These are phyloP conservation scores for Aspergillus cristatus DNA, from an alignment of 495 filamentous ascomycete genomes.

Conservation along the genomic window DNA sequence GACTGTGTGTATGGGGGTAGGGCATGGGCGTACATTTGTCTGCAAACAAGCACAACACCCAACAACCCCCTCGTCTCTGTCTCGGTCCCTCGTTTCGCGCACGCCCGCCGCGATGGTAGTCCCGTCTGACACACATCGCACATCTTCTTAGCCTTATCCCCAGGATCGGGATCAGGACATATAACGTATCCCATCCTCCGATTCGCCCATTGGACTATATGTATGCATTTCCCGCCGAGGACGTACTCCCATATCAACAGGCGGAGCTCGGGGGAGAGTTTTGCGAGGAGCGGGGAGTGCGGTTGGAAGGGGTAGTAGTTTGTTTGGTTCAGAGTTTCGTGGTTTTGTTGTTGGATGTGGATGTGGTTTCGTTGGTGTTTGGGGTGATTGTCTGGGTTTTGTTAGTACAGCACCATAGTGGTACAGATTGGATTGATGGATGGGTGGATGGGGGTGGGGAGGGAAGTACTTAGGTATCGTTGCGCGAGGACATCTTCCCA, in stretches of 20 bases:
- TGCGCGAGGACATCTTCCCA: conserved; percentile 41
- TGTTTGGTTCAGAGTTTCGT: conserved; percentile 8
- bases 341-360: background rate
- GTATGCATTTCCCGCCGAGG: conserved; percentile 25
- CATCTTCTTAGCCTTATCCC: background rate
- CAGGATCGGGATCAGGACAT: conserved; percentile 16
- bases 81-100: background rate
- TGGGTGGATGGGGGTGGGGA: background rate
- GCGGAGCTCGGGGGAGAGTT: conserved; percentile 35
- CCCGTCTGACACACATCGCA: conserved; percentile 35
- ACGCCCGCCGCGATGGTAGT: conserved; percentile 7
- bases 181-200: conserved; percentile 30
- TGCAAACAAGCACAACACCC: conserved; percentile 20
- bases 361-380: conserved; percentile 1
- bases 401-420: no score
- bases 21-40: conserved; percentile 16
- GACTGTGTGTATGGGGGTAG: background rate
- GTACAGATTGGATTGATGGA: no score
- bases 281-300: conserved; percentile 28
- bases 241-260: conserved; percentile 38
- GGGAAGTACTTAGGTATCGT: conserved; percentile 33
- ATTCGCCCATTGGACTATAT: conserved; percentile 31
- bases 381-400: background rate
- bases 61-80: conserved; percentile 7
- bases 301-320: conserved; percentile 19